Percentiles rank a stretch among this genome's conserved stretches.
phyloP scores from a whole-genome alignment of 495 filamentous ascomycete species.

The Bacidia gigantensis region DNA sequence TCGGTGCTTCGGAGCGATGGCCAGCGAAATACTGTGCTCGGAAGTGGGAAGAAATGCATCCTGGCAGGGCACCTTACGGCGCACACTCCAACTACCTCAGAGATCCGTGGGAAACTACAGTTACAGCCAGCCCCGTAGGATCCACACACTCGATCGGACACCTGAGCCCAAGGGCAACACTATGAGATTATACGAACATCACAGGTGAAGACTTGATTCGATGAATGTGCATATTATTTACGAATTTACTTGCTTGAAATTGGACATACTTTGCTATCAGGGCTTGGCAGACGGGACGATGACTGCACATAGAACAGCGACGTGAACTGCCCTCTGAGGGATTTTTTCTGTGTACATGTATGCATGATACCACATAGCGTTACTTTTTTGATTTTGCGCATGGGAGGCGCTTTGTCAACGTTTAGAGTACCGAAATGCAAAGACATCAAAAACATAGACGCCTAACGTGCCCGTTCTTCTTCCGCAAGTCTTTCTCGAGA shows the following conservation, averaged over 20 bases:
- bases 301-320: neutral
- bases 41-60: slow-evolving; percentile 22
- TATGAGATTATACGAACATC: neutral
- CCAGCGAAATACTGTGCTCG: slow-evolving; percentile 22
- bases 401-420: neutral
- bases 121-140: slow-evolving; percentile 18
- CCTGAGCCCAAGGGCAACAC: slow-evolving; percentile 2
- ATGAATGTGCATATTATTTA: neutral
- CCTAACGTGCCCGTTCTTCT: neutral
- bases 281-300: neutral
- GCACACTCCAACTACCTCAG: slow-evolving; percentile 16
- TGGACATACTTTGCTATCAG: neutral
- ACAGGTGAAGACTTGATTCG: neutral
- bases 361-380: neutral
- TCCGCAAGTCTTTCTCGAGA: neutral
- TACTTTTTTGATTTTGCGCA: neutral
- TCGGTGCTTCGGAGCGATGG: slow-evolving; percentile 21
- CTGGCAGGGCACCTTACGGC: slow-evolving; percentile 14
- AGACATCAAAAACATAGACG: neutral
- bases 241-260: neutral
- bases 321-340: neutral
- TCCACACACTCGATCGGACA: slow-evolving; percentile 5
- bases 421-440: neutral
- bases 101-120: slow-evolving; percentile 18
- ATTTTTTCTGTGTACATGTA: neutral